Conservation (phyloP, 2,329 filamentous ascomycete genomes). For the Hymenoscyphus infarciens region DNA sequence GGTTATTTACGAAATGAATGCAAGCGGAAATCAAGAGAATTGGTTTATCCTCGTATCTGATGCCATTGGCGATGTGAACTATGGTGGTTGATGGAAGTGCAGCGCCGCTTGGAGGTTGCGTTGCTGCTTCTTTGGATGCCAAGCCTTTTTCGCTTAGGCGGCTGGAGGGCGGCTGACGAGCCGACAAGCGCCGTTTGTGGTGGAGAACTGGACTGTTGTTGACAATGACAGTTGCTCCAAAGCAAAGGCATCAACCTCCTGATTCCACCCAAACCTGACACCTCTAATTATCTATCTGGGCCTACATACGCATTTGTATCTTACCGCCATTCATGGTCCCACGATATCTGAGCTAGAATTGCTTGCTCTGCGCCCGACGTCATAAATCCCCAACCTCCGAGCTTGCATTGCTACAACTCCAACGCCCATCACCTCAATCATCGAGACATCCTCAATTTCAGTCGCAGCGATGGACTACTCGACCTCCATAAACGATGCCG, state of each 20-base stretch:
- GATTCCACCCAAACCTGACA: neutral
- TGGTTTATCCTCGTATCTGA: neutral
- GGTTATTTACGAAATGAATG: neutral
- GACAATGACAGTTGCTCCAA: neutral
- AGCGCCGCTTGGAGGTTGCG: neutral
- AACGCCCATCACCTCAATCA: slow-evolving; percentile 4
- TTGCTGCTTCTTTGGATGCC: neutral
- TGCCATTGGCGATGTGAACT: neutral
- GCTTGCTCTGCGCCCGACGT: slow-evolving; percentile 2
- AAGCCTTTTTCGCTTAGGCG: neutral
- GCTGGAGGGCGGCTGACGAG: neutral
- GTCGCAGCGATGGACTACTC: slow-evolving; percentile 61
- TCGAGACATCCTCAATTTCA: neutral
- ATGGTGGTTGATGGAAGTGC: neutral
- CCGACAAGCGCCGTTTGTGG: neutral
- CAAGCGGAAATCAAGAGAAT: neutral
- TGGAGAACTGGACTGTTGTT: neutral
- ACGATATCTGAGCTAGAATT: neutral
- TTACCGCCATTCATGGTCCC: neutral
- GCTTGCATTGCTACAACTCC: neutral
- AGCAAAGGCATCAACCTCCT: neutral
- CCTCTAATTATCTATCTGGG: neutral
- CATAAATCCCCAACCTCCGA: slow-evolving; percentile 4
- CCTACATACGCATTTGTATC: neutral
- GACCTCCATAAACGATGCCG: slow-evolving; percentile 51